These are phyloP conservation scores for Centaurea solstitialis DNA, from an alignment of 129 eudicot genomes.

Conservation along the genomic window DNA sequence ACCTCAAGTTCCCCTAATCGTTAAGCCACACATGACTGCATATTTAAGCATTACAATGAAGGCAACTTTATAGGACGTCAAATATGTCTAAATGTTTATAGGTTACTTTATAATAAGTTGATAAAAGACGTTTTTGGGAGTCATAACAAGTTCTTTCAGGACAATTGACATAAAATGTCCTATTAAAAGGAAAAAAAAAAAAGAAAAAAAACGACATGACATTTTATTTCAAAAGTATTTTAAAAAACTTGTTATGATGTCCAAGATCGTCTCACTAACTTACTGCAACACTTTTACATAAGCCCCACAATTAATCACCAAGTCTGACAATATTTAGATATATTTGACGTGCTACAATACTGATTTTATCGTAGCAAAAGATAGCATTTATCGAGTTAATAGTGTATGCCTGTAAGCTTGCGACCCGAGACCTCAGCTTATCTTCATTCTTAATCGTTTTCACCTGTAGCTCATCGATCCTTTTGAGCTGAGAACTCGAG, in stretches of 20 bases:
- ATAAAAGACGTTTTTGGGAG: too few species aligned
- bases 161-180: too few species aligned
- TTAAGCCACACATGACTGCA: too few species aligned
- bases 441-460: slow-evolving; percentile 45
- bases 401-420: slow-evolving; percentile 45
- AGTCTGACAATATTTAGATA: too few species aligned
- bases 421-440: slow-evolving; percentile 30
- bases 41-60: too few species aligned
- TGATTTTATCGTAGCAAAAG: not conserved
- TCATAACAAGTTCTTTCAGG: too few species aligned
- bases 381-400: not conserved
- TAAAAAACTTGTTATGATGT: not conserved
- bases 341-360: not conserved
- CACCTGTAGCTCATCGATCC: slow-evolving; percentile 43
- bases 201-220: too few species aligned
- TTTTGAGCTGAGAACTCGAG: slow-evolving; percentile 27
- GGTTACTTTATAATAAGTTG: too few species aligned
- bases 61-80: too few species aligned
- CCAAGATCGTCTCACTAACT: not conserved
- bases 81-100: too few species aligned
- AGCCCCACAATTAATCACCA: not conserved
- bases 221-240: not conserved
- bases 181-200: too few species aligned
- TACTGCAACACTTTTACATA: not conserved
- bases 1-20: too few species aligned